Percentiles rank a stretch among this genome's conserved stretches.
These are phyloP conservation scores for Sordaria brevicollis DNA, from an alignment of 495 filamentous ascomycete species.

Conservation along the genomic window DNA sequence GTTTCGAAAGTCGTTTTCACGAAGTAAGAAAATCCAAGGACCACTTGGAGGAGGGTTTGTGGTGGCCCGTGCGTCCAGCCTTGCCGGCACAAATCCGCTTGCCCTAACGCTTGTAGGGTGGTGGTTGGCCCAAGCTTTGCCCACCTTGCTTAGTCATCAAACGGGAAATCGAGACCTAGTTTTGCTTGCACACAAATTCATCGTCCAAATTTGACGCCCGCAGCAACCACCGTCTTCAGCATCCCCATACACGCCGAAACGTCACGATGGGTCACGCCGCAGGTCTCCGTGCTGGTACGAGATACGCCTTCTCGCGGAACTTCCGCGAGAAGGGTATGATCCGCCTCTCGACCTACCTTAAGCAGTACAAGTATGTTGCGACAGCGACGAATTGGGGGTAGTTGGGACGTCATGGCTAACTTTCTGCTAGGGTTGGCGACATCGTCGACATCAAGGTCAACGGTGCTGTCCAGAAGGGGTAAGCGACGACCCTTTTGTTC, in stretches of 20 bases:
- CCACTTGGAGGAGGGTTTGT: conserved; percentile 24
- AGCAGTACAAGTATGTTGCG: conserved; percentile 66
- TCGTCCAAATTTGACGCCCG: conserved; percentile 21
- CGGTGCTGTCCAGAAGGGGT: conserved; percentile 94
- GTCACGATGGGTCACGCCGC: conserved; percentile 86
- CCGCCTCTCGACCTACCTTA: conserved; percentile 80
- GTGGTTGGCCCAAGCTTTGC: neutral
- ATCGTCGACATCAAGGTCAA: conserved; percentile 96
- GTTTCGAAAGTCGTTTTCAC: conserved; percentile 18
- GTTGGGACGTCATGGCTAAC: conserved; percentile 18
- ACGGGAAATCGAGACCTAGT: conserved; percentile 16
- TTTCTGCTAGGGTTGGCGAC: conserved; percentile 68
- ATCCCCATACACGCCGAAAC: conserved; percentile 28
- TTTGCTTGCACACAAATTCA: conserved; percentile 24
- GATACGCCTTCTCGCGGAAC: conserved; percentile 86
- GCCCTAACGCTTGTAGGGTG: conserved; percentile 18
- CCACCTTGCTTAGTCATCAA: conserved; percentile 22
- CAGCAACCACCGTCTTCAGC: conserved; percentile 25
- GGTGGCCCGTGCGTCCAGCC: conserved; percentile 21
- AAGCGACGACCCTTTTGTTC: conserved; percentile 11
- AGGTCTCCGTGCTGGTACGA: conserved; percentile 90
- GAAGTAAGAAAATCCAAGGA: conserved; percentile 6
- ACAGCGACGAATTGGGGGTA: neutral
- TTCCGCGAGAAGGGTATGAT: conserved; percentile 94
- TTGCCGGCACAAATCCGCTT: conserved; percentile 5